Evolutionary conservation across 805 yeast genomes (phyloP).

Genomic region (Ogataea saltuana): DNA sequence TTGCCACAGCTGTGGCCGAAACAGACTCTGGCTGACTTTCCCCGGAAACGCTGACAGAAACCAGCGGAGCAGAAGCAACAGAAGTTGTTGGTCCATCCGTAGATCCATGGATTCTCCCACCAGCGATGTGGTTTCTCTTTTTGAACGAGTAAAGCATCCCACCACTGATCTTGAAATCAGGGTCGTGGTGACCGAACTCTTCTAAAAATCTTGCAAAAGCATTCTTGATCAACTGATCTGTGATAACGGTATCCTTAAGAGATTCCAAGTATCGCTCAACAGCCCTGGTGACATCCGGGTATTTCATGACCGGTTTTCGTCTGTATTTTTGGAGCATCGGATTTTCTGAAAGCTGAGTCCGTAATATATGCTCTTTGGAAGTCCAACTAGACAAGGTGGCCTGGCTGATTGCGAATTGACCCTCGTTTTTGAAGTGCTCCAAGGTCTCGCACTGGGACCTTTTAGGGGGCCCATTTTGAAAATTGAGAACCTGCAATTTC

Average conservation of each 20-base stretch:
- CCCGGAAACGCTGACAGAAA: conserved; percentile 11
- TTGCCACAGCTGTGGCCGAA: neutral
- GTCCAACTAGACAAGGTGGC: conserved; percentile 40
- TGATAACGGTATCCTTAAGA: conserved; percentile 22
- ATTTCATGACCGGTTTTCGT: conserved; percentile 35
- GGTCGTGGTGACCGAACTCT: conserved; percentile 26
- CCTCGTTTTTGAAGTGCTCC: conserved; percentile 24
- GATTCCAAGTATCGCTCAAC: conserved; percentile 32
- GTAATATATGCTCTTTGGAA: conserved; percentile 26
- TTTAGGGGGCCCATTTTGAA: conserved; percentile 34
- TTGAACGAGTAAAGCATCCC: conserved; percentile 40
- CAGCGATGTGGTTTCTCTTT: conserved; percentile 29
- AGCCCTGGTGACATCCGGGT: conserved; percentile 36
- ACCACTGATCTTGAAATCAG: conserved; percentile 30
- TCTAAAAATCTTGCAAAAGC: conserved; percentile 9
- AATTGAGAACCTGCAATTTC: conserved; percentile 37
- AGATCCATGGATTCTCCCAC: conserved; percentile 22
- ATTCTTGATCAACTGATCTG: conserved; percentile 31
- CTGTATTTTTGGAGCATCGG: conserved; percentile 33
- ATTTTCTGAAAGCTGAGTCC: conserved; percentile 26
- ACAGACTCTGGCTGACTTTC: neutral
- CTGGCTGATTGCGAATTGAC: conserved; percentile 35
- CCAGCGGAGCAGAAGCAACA: neutral
- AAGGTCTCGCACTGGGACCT: conserved; percentile 31
- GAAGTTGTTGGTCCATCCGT: too few species aligned